A percentile compares a stretch with the other conserved stretches of the same genome.
Evolutionary conservation across 2,329 filamentous ascomycete species (phyloP).

Genomic region (Aspergillus cejpii): DNA sequence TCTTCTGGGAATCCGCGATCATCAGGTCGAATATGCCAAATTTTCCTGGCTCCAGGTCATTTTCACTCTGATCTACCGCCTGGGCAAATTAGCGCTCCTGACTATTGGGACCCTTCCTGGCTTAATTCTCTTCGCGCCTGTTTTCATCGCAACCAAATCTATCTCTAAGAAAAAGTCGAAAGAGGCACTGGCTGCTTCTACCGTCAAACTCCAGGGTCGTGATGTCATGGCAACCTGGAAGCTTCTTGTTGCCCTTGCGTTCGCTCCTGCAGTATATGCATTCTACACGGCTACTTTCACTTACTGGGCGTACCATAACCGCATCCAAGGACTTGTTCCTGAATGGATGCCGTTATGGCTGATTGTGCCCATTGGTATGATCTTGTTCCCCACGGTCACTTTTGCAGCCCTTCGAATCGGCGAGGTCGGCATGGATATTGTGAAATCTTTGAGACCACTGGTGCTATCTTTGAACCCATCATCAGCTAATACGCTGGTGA

Average conservation of each 20-base stretch:
- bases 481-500: constrained; percentile 75
- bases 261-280: constrained; percentile 75
- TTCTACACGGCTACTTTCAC: constrained; percentile 70
- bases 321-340: constrained; percentile 75
- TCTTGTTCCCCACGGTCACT: constrained; percentile 79
- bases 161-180: constrained; percentile 77
- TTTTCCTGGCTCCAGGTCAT: constrained; percentile 72
- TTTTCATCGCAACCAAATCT: constrained; percentile 76
- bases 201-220: constrained; percentile 78
- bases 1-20: constrained; percentile 80
- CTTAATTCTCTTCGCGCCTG: constrained; percentile 75
- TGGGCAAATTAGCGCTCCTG: constrained; percentile 69
- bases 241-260: constrained; percentile 74
- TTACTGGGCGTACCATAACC: constrained; percentile 71
- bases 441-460: constrained; percentile 87
- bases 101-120: constrained; percentile 79
- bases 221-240: constrained; percentile 96
- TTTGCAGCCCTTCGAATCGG: constrained; percentile 92
- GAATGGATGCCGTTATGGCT: constrained; percentile 72
- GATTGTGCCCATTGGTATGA: constrained; percentile 66
- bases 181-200: constrained; percentile 75
- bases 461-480: constrained; percentile 77
- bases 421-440: constrained; percentile 97
- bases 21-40: constrained; percentile 87
- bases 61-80: constrained; percentile 68